Evolutionary conservation across 2,329 filamentous ascomycete species (phyloP), one percentile per base, ranked within the genome.

Genomic region (Erysiphe neolycopersici): DNA sequence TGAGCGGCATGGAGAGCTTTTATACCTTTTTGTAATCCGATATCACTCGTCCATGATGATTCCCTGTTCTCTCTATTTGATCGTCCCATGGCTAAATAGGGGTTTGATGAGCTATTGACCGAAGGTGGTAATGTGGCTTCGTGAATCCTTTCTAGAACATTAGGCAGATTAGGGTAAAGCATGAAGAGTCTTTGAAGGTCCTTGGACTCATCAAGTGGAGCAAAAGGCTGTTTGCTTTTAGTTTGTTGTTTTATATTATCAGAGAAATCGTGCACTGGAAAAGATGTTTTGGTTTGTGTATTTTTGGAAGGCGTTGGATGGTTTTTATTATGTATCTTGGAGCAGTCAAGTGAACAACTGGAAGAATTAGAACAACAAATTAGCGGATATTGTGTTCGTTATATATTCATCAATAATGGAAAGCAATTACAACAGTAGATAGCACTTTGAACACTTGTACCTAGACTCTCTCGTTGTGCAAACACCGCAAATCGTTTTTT

Each of bases 381-480:
- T 26, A 38, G 50, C 32, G 51, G 47, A 29, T 32, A 35, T 35
- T 26, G 22, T 26, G 22, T 26, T 26, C 22, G 22, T 5, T 6
- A 26, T 26, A 26, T 26, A 5, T 26, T 26, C 22, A 26, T 26
- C 22, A 43, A 40, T 13, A 22, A 14, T 39, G 30, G 9, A 19
- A 26, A 19, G 48, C 58, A n/a, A 70, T 53, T 60, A 76, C 73
- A 73, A 76, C 47, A 66, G 65, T 18, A 68, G 51, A 41, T 62
- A 58, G 54, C 73, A 77, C 26, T 63, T 63, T n/a, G 68, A 62
- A 48, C 73, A 77, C 51, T 73, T 76, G 57, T 77, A 77, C 55
- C 72, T 76, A 29, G 62, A 62, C 17, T 64, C 59, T 4, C 62
- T 62, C 31, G 56, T 52, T 26, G 65, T 54, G 54, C 73, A 77